Evolutionary conservation across 225 moss, liverwort and hornwort genomes (phyloP).

Genomic region (Physcomitrellopsis africana): DNA sequence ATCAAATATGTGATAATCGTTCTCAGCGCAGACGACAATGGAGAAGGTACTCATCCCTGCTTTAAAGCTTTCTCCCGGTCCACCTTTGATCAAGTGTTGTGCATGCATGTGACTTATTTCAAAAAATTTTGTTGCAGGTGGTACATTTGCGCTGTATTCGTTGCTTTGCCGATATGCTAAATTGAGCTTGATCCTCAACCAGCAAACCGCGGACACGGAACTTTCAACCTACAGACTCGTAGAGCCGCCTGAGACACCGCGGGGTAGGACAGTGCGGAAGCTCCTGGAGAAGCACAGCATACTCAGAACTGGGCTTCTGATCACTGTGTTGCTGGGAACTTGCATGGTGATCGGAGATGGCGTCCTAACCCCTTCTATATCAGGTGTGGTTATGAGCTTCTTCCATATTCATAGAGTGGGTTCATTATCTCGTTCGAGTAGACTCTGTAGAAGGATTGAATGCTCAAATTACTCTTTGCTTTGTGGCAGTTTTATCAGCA

Average conservation of each 20-base stretch:
- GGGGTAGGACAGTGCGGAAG: conserved; percentile 51
- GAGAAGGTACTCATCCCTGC: conserved; percentile 64
- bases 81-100: not conserved
- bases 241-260: conserved; percentile 36
- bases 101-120: not conserved
- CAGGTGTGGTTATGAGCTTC: conserved; percentile 50
- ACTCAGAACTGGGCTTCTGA: conserved; percentile 62
- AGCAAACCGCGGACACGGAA: conserved; percentile 73
- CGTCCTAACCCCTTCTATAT: conserved; percentile 81
- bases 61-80: not conserved
- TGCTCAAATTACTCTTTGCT: not conserved
- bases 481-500: conserved; percentile 78
- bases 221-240: conserved; percentile 74
- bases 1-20: conserved; percentile 82
- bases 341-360: conserved; percentile 95
- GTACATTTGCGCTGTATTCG: conserved; percentile 90
- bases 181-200: conserved; percentile 75
- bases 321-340: conserved; percentile 73
- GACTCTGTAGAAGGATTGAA: not conserved
- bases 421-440: not conserved
- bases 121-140: conserved; percentile 40
- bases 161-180: conserved; percentile 79
- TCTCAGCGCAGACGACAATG: conserved; percentile 76
- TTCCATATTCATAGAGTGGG: not conserved
- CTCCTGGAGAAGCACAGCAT: conserved; percentile 55